Conservation (phyloP, 768 basidiomycete genomes). For the Pulveroboletus sp. region DNA sequence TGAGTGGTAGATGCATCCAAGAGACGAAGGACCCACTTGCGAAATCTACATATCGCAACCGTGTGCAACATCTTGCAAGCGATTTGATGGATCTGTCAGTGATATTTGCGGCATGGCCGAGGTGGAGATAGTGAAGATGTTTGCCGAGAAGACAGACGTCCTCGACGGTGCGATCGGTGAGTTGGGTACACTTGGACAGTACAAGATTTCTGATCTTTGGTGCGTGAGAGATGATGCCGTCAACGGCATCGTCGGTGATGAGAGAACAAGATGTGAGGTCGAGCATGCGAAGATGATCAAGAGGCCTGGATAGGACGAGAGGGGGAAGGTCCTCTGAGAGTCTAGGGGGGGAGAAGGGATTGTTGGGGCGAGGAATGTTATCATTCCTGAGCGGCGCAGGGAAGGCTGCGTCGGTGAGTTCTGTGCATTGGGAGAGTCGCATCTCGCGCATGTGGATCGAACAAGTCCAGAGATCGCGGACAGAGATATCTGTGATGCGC, state of each 20-base stretch:
- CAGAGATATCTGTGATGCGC: conserved; percentile 68
- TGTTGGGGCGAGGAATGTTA: conserved; percentile 34
- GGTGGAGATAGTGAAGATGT: conserved; percentile 90
- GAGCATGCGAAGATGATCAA: conserved; percentile 89
- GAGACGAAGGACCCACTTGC: conserved; percentile 63
- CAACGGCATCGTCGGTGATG: conserved; percentile 81
- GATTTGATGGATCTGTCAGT: conserved; percentile 85
- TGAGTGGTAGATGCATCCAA: conserved; percentile 2
- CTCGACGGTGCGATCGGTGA: conserved; percentile 82
- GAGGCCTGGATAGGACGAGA: conserved; percentile 57
- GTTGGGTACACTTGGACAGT: conserved; percentile 74
- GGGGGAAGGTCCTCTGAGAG: conserved; percentile 53
- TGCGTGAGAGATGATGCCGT: conserved; percentile 76
- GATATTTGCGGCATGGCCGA: conserved; percentile 88
- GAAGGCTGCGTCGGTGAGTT: conserved; percentile 83
- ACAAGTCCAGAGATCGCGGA: conserved; percentile 82
- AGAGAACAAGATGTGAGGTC: conserved; percentile 85
- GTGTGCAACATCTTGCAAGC: conserved; percentile 82
- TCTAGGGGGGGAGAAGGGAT: conserved; percentile 42
- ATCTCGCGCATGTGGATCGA: conserved; percentile 88
- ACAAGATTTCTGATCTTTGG: conserved; percentile 85
- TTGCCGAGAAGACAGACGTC: conserved; percentile 87
- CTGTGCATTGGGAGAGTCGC: conserved; percentile 73
- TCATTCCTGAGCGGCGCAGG: conserved; percentile 58
- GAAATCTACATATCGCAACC: conserved; percentile 93